Evolutionary conservation across 2,329 filamentous ascomycete genomes (phyloP).

Genomic region (Alternaria angustiovoidea): DNA sequence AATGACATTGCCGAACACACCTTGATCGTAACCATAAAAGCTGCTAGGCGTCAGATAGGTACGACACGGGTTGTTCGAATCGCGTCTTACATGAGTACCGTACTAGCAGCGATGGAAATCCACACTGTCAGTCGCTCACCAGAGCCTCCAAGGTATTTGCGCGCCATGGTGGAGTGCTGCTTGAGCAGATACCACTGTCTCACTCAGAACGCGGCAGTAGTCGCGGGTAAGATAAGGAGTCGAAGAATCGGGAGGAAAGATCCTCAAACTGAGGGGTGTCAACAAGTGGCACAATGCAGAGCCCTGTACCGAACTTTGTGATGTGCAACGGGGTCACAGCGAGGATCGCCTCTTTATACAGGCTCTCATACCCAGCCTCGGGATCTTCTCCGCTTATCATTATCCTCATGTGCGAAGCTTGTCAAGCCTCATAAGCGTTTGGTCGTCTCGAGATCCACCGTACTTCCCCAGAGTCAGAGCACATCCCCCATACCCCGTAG

Average conservation of each 20-base stretch:
- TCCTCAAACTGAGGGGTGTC: not conserved
- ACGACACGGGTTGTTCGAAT: not conserved
- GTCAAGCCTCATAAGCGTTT: constrained; percentile 8
- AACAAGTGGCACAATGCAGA: not conserved
- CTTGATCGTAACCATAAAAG: constrained; percentile 57
- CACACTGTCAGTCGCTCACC: constrained; percentile 61
- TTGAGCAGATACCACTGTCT: not conserved
- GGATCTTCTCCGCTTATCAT: constrained; percentile 16
- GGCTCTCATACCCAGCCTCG: constrained; percentile 9
- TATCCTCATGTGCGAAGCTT: constrained; percentile 11
- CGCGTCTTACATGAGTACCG: constrained; percentile 52
- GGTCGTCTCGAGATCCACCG: constrained; percentile 7
- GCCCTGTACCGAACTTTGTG: constrained; percentile 11
- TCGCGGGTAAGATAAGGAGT: not conserved
- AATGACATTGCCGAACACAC: constrained; percentile 48
- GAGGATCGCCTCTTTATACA: constrained; percentile 20
- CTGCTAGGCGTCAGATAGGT: not conserved
- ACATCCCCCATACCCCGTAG: constrained; percentile 17
- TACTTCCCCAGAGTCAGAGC: constrained; percentile 9
- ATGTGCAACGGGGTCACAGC: constrained; percentile 1
- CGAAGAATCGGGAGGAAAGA: not conserved
- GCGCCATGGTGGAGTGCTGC: constrained; percentile 47
- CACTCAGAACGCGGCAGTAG: not conserved
- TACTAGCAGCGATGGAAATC: constrained; percentile 61
- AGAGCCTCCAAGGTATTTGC: constrained; percentile 61